Evolutionary conservation across 164 flowering plant species (phyloP).

Genomic region (Magnolia officinalis): DNA sequence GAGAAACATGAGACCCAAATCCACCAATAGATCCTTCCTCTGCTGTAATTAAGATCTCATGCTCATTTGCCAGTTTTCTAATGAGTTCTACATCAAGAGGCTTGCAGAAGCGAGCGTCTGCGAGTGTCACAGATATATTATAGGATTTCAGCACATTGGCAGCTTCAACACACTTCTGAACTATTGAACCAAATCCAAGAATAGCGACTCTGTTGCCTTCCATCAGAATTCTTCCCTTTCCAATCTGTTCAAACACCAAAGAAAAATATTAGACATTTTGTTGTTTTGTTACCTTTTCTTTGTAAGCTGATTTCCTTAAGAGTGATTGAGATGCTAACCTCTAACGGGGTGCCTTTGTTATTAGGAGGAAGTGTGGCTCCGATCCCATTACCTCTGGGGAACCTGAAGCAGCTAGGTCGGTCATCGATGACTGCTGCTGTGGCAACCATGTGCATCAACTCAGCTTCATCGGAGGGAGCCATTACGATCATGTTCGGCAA

Average conservation of each 20-base stretch:
- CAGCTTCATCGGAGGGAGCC: slow-evolving; percentile 93
- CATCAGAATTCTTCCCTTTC: slow-evolving; percentile 72
- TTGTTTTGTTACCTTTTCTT: not conserved
- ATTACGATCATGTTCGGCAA: slow-evolving; percentile 93
- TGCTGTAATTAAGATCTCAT: slow-evolving; percentile 66
- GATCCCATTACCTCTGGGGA: slow-evolving; percentile 84
- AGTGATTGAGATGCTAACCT: slow-evolving; percentile 40
- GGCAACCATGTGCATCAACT: slow-evolving; percentile 90
- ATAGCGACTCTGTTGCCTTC: slow-evolving; percentile 83
- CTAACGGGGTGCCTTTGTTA: slow-evolving; percentile 73
- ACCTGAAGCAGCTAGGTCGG: slow-evolving; percentile 87
- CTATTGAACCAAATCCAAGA: slow-evolving; percentile 72
- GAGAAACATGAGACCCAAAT: slow-evolving; percentile 81
- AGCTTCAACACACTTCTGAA: slow-evolving; percentile 71
- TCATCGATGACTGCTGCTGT: slow-evolving; percentile 87
- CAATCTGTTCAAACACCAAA: slow-evolving; percentile 44
- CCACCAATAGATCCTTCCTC: slow-evolving; percentile 95
- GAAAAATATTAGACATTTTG: not conserved
- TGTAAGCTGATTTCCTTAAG: not conserved
- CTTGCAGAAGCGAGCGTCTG: slow-evolving; percentile 91
- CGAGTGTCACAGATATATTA: slow-evolving; percentile 52
- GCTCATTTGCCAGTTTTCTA: slow-evolving; percentile 60
- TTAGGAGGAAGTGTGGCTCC: slow-evolving; percentile 59
- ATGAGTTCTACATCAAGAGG: slow-evolving; percentile 76
- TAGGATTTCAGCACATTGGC: slow-evolving; percentile 42